Conservation (phyloP, 1,284 basidiomycete species). For the Ustilago curta region DNA sequence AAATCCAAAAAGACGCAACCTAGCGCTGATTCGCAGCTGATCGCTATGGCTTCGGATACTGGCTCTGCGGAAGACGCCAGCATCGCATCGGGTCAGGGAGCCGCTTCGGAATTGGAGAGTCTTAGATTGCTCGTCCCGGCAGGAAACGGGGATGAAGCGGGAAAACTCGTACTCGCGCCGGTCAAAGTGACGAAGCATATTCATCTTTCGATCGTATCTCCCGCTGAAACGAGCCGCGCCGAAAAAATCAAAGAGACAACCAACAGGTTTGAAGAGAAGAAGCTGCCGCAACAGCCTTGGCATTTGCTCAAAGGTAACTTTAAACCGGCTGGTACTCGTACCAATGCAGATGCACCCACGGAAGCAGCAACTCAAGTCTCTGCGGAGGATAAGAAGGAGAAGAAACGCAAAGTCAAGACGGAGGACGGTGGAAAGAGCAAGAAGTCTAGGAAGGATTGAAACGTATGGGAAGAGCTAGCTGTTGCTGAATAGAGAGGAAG, state of each 20-base stretch:
- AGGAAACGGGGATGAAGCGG: constrained; percentile 18
- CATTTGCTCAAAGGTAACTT: constrained; percentile 51
- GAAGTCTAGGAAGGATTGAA: constrained; percentile 49
- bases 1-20: constrained; percentile 25
- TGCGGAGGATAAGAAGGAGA: constrained; percentile 32
- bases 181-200: constrained; percentile 33
- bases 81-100: constrained; percentile 29
- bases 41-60: constrained; percentile 50
- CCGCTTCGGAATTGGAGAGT: constrained; percentile 47
- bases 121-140: constrained; percentile 47
- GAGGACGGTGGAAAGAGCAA: constrained; percentile 21
- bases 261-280: constrained; percentile 30
- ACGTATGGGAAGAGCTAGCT: not conserved
- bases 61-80: constrained; percentile 21
- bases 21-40: constrained; percentile 50
- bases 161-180: constrained; percentile 36
- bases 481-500: no score
- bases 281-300: constrained; percentile 57
- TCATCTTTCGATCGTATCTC: constrained; percentile 41
- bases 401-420: constrained; percentile 44
- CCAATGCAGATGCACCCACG: constrained; percentile 3
- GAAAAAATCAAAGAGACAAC: constrained; percentile 19
- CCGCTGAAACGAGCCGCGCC: constrained; percentile 28
- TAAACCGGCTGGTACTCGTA: constrained; percentile 21
- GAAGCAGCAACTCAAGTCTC: constrained; percentile 11